These are phyloP conservation scores for Erysimum pusillum DNA, from an alignment of 441 rosid species.

Conservation along the genomic window DNA sequence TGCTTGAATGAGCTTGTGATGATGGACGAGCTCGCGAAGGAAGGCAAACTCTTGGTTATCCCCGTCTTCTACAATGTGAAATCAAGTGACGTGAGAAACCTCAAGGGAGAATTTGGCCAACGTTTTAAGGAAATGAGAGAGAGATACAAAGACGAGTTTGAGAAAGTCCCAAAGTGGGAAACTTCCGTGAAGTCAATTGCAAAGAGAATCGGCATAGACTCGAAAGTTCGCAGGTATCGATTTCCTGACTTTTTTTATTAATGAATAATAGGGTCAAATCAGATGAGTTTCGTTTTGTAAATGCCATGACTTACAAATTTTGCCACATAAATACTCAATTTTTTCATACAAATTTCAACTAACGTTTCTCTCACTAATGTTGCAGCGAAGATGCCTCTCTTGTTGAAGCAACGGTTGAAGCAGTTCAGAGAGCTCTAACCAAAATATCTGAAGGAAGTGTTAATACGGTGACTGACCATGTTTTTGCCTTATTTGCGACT, in stretches of 20 bases:
- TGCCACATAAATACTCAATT: neutral
- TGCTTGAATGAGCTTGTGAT: neutral
- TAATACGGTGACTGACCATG: neutral
- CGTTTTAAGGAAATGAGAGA: slow-evolving; percentile 12
- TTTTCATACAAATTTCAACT: neutral
- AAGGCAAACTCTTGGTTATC: slow-evolving; percentile 31
- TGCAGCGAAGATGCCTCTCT: neutral
- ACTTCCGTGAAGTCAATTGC: slow-evolving; percentile 15
- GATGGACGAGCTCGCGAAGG: slow-evolving; percentile 10
- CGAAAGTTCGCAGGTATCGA: neutral
- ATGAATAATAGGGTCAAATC: neutral
- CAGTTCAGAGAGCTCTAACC: neutral
- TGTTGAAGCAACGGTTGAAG: neutral
- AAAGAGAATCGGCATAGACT: neutral
- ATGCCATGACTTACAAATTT: neutral
- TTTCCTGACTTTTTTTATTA: no score
- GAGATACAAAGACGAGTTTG: slow-evolving; percentile 11
- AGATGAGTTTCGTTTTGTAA: neutral
- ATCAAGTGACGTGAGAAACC: neutral
- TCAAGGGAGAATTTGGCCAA: slow-evolving; percentile 1
- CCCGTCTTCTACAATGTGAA: slow-evolving; percentile 23
- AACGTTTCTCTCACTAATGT: neutral
- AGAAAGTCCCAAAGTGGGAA: slow-evolving; percentile 15
- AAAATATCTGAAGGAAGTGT: neutral
- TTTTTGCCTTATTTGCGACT: neutral